Percentiles rank a stretch among this genome's conserved stretches.
Evolutionary conservation across 768 basidiomycete species (phyloP).

Genomic region (Suillus occidentalis): DNA sequence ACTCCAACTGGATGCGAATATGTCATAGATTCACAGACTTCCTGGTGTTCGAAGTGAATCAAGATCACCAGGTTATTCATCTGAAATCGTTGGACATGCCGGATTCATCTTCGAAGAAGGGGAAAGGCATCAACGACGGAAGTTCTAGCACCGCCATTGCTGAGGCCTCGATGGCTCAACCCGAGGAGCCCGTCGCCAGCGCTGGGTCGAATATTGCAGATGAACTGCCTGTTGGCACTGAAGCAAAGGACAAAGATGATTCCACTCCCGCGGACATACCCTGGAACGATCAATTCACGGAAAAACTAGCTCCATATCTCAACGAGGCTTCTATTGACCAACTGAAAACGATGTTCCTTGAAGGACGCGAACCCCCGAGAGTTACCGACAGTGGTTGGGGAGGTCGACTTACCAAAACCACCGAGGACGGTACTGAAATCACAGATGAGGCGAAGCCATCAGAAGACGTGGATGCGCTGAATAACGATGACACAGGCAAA

Average conservation of each 20-base stretch:
- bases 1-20: neutral
- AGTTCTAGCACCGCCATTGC: conserved; percentile 16
- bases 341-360: conserved; percentile 73
- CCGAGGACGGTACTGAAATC: conserved; percentile 23
- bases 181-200: neutral
- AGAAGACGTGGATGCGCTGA: conserved; percentile 16
- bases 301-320: conserved; percentile 61
- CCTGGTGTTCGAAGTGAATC: conserved; percentile 87
- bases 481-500: conserved; percentile 30
- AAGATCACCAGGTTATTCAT: conserved; percentile 76
- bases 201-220: conserved; percentile 7
- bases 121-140: conserved; percentile 18
- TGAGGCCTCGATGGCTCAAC: neutral
- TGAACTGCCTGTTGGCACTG: conserved; percentile 6
- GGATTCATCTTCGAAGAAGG: conserved; percentile 48
- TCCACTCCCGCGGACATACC: conserved; percentile 37
- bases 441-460: conserved; percentile 11
- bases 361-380: conserved; percentile 79
- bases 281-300: conserved; percentile 68
- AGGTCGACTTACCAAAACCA: conserved; percentile 40
- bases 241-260: conserved; percentile 17
- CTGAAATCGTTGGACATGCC: conserved; percentile 79
- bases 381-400: conserved; percentile 78
- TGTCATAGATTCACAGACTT: conserved; percentile 90
- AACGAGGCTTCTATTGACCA: conserved; percentile 56